phyloP scores from a whole-genome alignment of 2,329 filamentous ascomycete genomes.

The Bimuria novae-zelandiae region DNA sequence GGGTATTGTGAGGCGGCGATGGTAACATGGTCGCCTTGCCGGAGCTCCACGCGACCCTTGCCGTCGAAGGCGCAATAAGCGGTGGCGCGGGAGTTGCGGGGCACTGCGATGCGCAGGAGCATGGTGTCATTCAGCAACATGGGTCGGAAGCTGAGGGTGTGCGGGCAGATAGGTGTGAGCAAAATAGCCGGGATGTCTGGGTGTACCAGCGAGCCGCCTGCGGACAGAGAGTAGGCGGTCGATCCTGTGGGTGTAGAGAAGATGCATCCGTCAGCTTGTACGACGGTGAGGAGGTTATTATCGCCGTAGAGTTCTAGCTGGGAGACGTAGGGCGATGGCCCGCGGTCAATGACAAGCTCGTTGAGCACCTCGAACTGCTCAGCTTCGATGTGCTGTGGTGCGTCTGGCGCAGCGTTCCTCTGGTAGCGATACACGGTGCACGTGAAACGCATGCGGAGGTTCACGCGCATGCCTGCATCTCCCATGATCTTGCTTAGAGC shows the following conservation, averaged over 20 bases:
- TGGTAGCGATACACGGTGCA: constrained; percentile 87
- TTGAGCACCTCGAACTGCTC: constrained; percentile 98
- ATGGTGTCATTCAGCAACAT: constrained; percentile 98
- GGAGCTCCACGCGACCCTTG: constrained; percentile 91
- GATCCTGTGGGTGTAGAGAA: constrained; percentile 90
- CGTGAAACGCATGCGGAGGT: constrained; percentile 97
- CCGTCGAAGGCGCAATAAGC: constrained; percentile 98
- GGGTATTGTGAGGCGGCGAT: constrained; percentile 96
- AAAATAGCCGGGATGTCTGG: constrained; percentile 96
- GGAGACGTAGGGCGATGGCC: constrained; percentile 94
- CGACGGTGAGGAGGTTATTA: constrained; percentile 89
- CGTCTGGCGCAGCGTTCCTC: constrained; percentile 49
- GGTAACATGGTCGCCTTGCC: constrained; percentile 92
- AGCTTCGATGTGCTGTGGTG: constrained; percentile 75
- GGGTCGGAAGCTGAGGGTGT: constrained; percentile 93
- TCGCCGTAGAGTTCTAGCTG: constrained; percentile 96
- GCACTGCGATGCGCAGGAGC: constrained; percentile 86
- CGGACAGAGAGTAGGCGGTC: constrained; percentile 94
- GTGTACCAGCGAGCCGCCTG: constrained; percentile 92
- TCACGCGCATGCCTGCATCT: constrained; percentile 93
- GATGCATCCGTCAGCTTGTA: constrained; percentile 96
- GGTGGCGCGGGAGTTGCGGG: constrained; percentile 81
- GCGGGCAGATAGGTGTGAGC: constrained; percentile 95
- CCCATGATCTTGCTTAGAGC: constrained; percentile 91
- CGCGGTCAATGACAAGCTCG: constrained; percentile 96